A percentile compares a stretch with the other conserved stretches of the same genome.
Evolutionary conservation across 2,329 filamentous ascomycete species (phyloP).

Genomic region (Cercospora berteroae): DNA sequence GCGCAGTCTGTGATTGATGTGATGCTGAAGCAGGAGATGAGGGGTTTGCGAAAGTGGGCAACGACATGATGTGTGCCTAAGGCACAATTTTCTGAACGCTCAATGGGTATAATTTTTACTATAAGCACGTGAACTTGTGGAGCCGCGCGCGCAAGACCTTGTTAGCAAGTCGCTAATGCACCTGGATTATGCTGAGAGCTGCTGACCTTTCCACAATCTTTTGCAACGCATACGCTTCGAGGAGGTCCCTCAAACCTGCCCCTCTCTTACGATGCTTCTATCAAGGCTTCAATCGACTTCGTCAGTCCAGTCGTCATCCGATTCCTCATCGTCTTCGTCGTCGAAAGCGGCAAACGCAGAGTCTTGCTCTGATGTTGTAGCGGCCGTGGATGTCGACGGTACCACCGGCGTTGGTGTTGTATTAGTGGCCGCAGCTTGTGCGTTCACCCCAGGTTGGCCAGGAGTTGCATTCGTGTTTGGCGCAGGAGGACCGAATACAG

Average conservation of each 20-base stretch:
- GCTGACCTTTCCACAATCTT: not conserved
- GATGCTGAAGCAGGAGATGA: not conserved
- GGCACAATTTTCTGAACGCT: not conserved
- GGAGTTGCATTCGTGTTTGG: not conserved
- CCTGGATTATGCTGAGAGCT: not conserved
- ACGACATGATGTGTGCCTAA: not conserved
- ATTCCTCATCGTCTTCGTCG: not conserved
- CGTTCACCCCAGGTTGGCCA: not conserved
- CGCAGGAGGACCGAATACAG: not conserved
- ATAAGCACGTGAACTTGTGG: not conserved
- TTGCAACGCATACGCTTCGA: not conserved
- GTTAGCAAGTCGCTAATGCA: not conserved
- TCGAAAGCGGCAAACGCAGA: not conserved
- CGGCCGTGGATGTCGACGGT: not conserved
- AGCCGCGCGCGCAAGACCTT: not conserved
- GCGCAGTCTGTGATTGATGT: not conserved
- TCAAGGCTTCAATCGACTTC: not conserved
- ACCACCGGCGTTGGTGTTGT: not conserved
- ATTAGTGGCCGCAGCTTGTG: not conserved
- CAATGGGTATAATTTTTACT: not conserved
- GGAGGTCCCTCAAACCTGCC: not conserved
- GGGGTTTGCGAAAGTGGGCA: not conserved
- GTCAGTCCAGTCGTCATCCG: not conserved
- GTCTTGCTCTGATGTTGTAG: not conserved
- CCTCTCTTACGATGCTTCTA: not conserved